Base-by-base conservation (phyloP, 345 rosid species). In the Brassica carinata region DNA sequence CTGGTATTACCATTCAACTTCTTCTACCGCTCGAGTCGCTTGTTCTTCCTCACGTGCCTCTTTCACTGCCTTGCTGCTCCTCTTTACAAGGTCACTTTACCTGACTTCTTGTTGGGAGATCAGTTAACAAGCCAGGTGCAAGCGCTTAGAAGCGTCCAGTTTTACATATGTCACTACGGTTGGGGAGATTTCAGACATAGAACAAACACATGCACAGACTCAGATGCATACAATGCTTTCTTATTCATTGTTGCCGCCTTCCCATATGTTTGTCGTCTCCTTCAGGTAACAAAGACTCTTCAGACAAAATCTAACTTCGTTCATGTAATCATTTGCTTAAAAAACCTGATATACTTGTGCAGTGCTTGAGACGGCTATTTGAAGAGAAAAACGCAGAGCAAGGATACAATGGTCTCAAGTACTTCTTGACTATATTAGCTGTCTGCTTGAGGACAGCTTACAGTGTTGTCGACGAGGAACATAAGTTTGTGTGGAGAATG, bases 101-200 rank as follows among this genome's bases (percentile, higher is more conserved):
- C 88, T 0, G 93, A 91, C 84, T 91, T 88, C 82, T 85, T 87
- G 85, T 61, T 91, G 83, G 96, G 84, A 7, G 92, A 89, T 77
- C 88, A 91, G 38, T 67, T 91, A 19, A 90, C 94, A 27, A 90
- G 94, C 84, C 92, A 89, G 86, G 95, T 89, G 69, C 92, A 92
- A 89, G 90, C 94, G 26, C 55, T 92, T 3, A 79, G 97, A 79
- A 92, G 91, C 73, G 30, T 92, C 63, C 89, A 89, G 83, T 92
- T 92, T 83, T 92, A 89, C 64, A 27, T 90, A 51, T 92, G 97
- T 84, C 85, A 92, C 81, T 90, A 90, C 27, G 89, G 88, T 8
- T 89, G 90, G 94, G 94, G 92, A 77, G 90, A 90, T 71, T 83
- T 65, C 48, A 82, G 64, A 73, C 84, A 3, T 2, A 79, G 92